Percentiles rank a stretch among this genome's conserved stretches.
Evolutionary conservation across 1,284 basidiomycete species (phyloP).

Genomic region (Thelephora terrestris): DNA sequence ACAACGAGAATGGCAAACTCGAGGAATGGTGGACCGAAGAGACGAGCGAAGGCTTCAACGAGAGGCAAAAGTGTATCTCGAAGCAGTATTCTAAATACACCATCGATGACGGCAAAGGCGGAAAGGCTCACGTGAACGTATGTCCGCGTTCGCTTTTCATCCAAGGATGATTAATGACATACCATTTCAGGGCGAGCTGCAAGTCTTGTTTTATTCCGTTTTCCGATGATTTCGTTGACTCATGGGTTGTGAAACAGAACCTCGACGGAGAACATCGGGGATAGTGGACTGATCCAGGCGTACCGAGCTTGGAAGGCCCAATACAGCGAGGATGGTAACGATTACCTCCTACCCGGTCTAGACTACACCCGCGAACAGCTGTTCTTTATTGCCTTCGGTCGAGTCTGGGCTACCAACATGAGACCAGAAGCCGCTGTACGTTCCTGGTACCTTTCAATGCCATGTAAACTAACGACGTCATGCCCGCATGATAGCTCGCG

Average conservation of each 20-base stretch:
- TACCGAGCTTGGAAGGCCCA: conserved; percentile 83
- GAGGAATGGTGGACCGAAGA: conserved; percentile 82
- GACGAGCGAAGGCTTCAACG: conserved; percentile 78
- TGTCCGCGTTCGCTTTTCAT: conserved; percentile 22
- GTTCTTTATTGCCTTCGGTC: conserved; percentile 83
- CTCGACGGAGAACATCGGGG: conserved; percentile 86
- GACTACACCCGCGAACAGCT: conserved; percentile 82
- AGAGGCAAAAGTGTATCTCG: conserved; percentile 80
- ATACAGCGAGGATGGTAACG: conserved; percentile 45
- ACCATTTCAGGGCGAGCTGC: conserved; percentile 57
- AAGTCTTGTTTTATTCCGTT: conserved; percentile 16
- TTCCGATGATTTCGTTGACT: conserved; percentile 3
- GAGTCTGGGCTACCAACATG: conserved; percentile 67
- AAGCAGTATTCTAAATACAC: conserved; percentile 83
- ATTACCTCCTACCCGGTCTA: conserved; percentile 76
- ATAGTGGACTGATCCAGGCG: conserved; percentile 77
- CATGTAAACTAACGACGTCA: conserved; percentile 15
- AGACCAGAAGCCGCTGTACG: conserved; percentile 64
- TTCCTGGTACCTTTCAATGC: conserved; percentile 8
- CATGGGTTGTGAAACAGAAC: conserved; percentile 32
- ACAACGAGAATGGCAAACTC: conserved; percentile 74
- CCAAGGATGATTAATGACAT: neutral
- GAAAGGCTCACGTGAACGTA: conserved; percentile 78
- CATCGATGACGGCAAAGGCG: conserved; percentile 78
- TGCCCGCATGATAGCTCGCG: conserved; percentile 41